Base-by-base conservation (phyloP, 2,329 filamentous ascomycete species). In the Seiridium cupressi region DNA sequence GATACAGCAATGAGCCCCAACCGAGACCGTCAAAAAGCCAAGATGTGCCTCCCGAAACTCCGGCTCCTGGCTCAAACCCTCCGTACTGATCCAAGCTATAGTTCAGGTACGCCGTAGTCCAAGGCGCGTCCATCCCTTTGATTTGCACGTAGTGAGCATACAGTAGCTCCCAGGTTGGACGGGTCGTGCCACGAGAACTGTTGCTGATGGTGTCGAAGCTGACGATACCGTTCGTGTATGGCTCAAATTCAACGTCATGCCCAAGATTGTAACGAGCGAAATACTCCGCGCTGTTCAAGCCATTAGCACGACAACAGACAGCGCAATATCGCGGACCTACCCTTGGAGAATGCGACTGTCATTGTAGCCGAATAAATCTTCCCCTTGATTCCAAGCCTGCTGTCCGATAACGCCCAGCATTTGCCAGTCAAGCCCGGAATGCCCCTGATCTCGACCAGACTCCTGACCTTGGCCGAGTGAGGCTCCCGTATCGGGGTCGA, bases 201-300 rank as follows among this genome's bases (percentile, higher is more conserved):
- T 49, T 59, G 55, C 64, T 66, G 26, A 68, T 59, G 8, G 58
- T 34, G 5, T 48, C 40, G 34, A 55, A 61, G 40, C 44, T 56
- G 32, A 68, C 65, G 47, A 65, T 63, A 8, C 61, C 59, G 54
- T 67, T 67, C 4, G 61, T 67, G 47, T 68, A 68, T 18, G 36
- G 32, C 32, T 60, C 51, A 38, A 66, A 68, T 5, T 64, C 62
- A 13, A 68, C 66, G 9, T 68, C 65, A 10, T 67, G 11, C 40
- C 63, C 61, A 3, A 68, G 57, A 18, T 68, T 68, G 49, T 68
- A 68, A 1, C 65, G 64, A 44, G 64, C 65, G 34, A 68, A 66
- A 36, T 67, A 68, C 49, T 68, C 66, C 8, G 62, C 60, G 3
- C 66, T 68, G 42, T 32, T 35, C 10, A 38, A 34, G 4, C 4